These are phyloP conservation scores for Trypanosoma melophagium DNA, from an alignment of 208 protist species.

Conservation along the genomic window DNA sequence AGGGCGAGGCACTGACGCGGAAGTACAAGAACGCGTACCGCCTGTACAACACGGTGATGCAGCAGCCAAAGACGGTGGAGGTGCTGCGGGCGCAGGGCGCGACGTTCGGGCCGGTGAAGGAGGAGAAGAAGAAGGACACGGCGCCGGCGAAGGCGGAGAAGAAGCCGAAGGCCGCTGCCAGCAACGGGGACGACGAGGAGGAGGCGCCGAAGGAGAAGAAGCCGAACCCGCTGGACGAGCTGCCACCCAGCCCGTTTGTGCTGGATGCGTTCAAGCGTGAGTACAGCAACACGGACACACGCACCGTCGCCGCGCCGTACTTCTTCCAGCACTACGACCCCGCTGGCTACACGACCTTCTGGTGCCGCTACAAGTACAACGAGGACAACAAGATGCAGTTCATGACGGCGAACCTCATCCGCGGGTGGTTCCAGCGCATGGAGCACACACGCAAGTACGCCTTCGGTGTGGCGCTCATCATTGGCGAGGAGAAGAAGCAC, in stretches of 20 bases:
- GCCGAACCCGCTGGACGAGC: slow-evolving; percentile 62
- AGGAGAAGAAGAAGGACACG: slow-evolving; percentile 30
- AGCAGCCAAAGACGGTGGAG: slow-evolving; percentile 67
- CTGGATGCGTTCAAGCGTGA: slow-evolving; percentile 77
- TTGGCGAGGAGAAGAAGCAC: slow-evolving; percentile 73
- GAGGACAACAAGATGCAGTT: slow-evolving; percentile 81
- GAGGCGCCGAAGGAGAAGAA: slow-evolving; percentile 55
- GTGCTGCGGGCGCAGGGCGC: slow-evolving; percentile 45
- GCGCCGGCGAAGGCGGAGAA: slow-evolving; percentile 31
- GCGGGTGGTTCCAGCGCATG: slow-evolving; percentile 87
- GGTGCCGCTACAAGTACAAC: slow-evolving; percentile 83
- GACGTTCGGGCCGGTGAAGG: slow-evolving; percentile 31
- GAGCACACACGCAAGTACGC: slow-evolving; percentile 83
- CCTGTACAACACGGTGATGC: slow-evolving; percentile 80
- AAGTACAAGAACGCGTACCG: slow-evolving; percentile 66
- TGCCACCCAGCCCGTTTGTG: slow-evolving; percentile 54
- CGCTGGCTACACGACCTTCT: slow-evolving; percentile 70
- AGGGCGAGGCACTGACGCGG: slow-evolving; percentile 52
- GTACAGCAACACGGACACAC: slow-evolving; percentile 80
- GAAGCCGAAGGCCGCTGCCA: slow-evolving; percentile 5
- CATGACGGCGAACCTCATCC: slow-evolving; percentile 84
- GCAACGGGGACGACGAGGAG: slow-evolving; percentile 47
- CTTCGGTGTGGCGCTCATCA: slow-evolving; percentile 77
- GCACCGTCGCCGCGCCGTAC: slow-evolving; percentile 65
- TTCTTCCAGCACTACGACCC: slow-evolving; percentile 71